Percentiles rank a stretch among this genome's conserved stretches.
These are phyloP conservation scores for Citropsis articulata DNA, from an alignment of 345 rosid species.

Conservation along the genomic window DNA sequence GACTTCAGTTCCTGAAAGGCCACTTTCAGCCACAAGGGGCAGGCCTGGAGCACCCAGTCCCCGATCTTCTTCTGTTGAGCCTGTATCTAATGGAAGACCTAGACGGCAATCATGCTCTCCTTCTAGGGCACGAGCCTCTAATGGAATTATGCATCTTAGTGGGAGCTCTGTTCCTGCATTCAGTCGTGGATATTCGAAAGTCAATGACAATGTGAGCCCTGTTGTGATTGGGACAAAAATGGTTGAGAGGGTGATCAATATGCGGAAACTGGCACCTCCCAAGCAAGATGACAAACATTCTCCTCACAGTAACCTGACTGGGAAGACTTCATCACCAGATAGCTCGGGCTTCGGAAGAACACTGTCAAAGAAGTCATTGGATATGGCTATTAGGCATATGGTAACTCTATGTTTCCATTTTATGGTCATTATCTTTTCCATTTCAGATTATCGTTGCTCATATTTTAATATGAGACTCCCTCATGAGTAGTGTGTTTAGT, in stretches of 20 bases:
- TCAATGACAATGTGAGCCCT: conserved; percentile 76
- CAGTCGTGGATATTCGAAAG: conserved; percentile 61
- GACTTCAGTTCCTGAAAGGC: conserved; percentile 81
- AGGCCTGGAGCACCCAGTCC: conserved; percentile 94
- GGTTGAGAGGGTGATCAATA: conserved; percentile 96
- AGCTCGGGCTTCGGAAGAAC: conserved; percentile 90
- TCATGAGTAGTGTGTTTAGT: not conserved
- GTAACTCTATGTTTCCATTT: conserved; percentile 35
- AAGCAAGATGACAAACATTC: conserved; percentile 75
- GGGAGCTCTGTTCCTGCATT: conserved; percentile 93
- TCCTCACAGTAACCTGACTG: conserved; percentile 68
- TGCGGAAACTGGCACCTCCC: conserved; percentile 88
- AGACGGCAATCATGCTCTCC: conserved; percentile 97
- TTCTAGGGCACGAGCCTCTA: conserved; percentile 74
- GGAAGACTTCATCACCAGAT: conserved; percentile 87
- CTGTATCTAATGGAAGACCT: conserved; percentile 60
- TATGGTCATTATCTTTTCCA: not conserved
- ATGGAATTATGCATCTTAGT: conserved; percentile 58
- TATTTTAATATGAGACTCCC: not conserved
- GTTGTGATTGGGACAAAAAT: conserved; percentile 82
- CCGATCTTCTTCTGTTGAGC: conserved; percentile 85
- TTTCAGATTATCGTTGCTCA: not conserved
- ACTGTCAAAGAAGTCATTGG: conserved; percentile 95
- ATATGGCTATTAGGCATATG: conserved; percentile 99
- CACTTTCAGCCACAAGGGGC: conserved; percentile 90